Percentiles rank a stretch among this genome's conserved stretches.
These are phyloP conservation scores for Dysphania ambrosioides DNA, from an alignment of 148 eudicot species.

Conservation along the genomic window DNA sequence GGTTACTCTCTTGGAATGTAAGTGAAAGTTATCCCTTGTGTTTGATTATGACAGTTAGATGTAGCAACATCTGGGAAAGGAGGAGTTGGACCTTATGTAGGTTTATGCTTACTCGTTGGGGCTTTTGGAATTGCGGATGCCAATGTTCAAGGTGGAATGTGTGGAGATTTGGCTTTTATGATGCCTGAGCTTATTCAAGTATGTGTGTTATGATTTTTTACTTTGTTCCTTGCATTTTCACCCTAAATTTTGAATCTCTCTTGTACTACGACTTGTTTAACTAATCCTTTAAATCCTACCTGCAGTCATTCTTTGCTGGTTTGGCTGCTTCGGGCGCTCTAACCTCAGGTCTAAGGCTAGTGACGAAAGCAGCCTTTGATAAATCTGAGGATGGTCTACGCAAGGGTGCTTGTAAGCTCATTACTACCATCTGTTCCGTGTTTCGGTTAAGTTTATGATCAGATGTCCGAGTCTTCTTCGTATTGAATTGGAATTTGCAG, in stretches of 20 bases:
- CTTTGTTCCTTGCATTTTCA: background rate
- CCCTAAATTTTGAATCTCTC: background rate
- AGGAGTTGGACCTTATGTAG: slow-evolving; percentile 44
- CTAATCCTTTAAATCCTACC: background rate
- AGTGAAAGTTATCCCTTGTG: background rate
- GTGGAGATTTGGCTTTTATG: slow-evolving; percentile 75
- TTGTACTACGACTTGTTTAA: background rate
- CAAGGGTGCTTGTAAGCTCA: slow-evolving; percentile 45
- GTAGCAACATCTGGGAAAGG: slow-evolving; percentile 58
- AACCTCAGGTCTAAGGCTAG: slow-evolving; percentile 42
- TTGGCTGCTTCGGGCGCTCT: slow-evolving; percentile 47
- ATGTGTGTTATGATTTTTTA: background rate
- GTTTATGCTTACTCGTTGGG: slow-evolving; percentile 49
- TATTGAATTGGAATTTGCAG: background rate
- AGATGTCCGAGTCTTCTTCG: background rate
- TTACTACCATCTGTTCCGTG: background rate
- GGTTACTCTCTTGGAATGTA: background rate
- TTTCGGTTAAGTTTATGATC: background rate
- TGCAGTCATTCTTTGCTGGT: slow-evolving; percentile 72
- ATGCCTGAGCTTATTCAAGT: slow-evolving; percentile 66
- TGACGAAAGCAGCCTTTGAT: slow-evolving; percentile 42
- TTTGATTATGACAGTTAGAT: slow-evolving; percentile 45
- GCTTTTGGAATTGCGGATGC: slow-evolving; percentile 71
- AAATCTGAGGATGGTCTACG: slow-evolving; percentile 40
- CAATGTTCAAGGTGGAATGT: slow-evolving; percentile 65